Conservation (phyloP, 257 asterid species). For the Solanum pennellii region DNA sequence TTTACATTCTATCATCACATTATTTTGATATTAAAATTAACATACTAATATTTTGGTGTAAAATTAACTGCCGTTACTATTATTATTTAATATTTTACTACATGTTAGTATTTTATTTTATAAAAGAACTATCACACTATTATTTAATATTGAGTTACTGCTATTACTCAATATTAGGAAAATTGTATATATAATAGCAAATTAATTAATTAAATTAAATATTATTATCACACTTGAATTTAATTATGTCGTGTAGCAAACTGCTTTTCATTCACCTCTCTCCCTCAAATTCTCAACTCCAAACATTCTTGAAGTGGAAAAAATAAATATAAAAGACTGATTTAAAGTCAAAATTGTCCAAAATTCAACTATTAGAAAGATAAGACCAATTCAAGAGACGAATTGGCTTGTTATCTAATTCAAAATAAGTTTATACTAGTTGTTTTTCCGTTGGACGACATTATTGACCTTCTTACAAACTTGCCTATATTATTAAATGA, state of each 20-base stretch:
- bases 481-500: neutral
- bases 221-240: too few species aligned
- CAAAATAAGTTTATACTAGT: neutral
- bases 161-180: neutral
- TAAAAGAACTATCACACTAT: too few species aligned
- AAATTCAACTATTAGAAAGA: neutral
- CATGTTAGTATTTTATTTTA: too few species aligned
- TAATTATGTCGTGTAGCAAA: too few species aligned
- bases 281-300: neutral
- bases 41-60: neutral
- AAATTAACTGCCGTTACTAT: neutral
- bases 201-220: too few species aligned
- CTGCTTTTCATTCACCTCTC: too few species aligned
- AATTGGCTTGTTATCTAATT: neutral
- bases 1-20: neutral
- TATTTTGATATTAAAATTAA: neutral
- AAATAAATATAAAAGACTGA: neutral
- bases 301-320: neutral
- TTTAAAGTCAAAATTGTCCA: neutral
- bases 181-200: too few species aligned
- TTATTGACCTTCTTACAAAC: neutral
- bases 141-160: too few species aligned
- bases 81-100: neutral
- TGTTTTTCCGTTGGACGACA: neutral
- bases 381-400: neutral